A percentile compares a stretch with the other conserved stretches of the same genome.
Conservation (phyloP, 305 asterid genomes). For the Solanum aculeatissimum region DNA sequence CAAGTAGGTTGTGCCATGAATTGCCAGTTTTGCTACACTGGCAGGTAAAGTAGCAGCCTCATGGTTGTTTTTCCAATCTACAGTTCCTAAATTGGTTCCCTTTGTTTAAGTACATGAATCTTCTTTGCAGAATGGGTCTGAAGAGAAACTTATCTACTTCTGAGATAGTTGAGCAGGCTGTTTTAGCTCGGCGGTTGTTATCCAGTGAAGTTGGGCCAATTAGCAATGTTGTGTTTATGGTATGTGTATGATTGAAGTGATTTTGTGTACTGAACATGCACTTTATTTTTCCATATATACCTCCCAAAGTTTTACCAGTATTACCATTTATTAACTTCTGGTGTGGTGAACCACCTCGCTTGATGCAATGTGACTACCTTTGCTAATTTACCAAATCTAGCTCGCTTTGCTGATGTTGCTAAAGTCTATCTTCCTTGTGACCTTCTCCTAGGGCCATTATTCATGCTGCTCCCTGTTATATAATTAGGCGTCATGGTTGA, state of each 20-base stretch:
- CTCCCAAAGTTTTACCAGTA: not conserved
- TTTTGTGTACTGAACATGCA: not conserved
- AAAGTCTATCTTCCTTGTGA: not conserved
- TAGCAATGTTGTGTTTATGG: conserved; percentile 94
- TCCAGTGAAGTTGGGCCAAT: conserved; percentile 65
- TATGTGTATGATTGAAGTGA: conserved; percentile 9
- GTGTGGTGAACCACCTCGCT: not conserved
- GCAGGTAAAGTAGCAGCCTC: conserved; percentile 39
- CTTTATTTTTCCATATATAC: not conserved
- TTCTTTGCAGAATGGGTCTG: conserved; percentile 77
- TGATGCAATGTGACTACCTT: not conserved
- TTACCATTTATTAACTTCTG: not conserved
- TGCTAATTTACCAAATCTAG: not conserved
- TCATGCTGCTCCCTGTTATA: not conserved
- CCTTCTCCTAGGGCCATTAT: not conserved
- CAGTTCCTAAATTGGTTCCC: not conserved
- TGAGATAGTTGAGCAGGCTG: conserved; percentile 98
- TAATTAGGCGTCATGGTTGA: not conserved
- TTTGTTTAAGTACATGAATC: conserved; percentile 1
- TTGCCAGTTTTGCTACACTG: conserved; percentile 97
- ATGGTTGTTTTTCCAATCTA: not conserved
- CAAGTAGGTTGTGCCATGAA: conserved; percentile 98
- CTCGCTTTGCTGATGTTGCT: not conserved
- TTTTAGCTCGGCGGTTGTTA: conserved; percentile 67
- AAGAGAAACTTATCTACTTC: conserved; percentile 71